Evolutionary conservation across 2,329 filamentous ascomycete species (phyloP).

Genomic region (Xylariaceae sp.): DNA sequence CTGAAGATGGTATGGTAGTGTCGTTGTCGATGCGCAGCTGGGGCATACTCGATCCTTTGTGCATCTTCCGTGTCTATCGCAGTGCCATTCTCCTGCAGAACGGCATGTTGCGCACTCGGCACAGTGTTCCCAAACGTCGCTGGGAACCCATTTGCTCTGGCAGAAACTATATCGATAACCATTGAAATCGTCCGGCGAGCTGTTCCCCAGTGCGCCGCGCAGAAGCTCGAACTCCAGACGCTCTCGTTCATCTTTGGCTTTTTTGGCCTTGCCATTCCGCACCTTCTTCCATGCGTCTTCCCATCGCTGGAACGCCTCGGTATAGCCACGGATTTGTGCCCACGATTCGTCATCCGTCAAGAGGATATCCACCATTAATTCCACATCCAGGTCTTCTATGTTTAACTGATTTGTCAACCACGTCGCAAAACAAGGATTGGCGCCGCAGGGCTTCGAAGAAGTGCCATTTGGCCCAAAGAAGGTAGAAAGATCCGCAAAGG

Average conservation of each 20-base stretch:
- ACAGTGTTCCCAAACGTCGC: conserved; percentile 31
- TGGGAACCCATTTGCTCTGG: conserved; percentile 29
- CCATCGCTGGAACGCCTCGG: conserved; percentile 30
- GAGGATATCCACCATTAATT: conserved; percentile 35
- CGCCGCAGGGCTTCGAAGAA: conserved; percentile 32
- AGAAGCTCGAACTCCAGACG: conserved; percentile 34
- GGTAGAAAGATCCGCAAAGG: conserved; percentile 32
- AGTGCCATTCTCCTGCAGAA: conserved; percentile 33
- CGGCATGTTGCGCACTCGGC: conserved; percentile 31
- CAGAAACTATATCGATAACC: conserved; percentile 36
- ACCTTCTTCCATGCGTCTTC: conserved; percentile 32
- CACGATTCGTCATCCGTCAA: conserved; percentile 34
- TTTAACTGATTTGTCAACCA: conserved; percentile 35
- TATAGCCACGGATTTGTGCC: conserved; percentile 28
- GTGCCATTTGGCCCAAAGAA: conserved; percentile 30
- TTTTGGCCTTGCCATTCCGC: conserved; percentile 30
- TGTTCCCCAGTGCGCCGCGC: conserved; percentile 31
- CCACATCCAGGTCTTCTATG: conserved; percentile 33
- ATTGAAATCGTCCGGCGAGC: conserved; percentile 30
- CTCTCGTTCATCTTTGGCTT: conserved; percentile 30
- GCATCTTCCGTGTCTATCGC: conserved; percentile 32
- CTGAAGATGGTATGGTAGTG: conserved; percentile 19
- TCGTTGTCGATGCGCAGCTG: conserved; percentile 23
- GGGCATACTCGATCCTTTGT: conserved; percentile 30
- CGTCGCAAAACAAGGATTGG: conserved; percentile 34